phyloP scores from a whole-genome alignment of 805 yeast genomes.

The Spathaspora hagerdaliae region DNA sequence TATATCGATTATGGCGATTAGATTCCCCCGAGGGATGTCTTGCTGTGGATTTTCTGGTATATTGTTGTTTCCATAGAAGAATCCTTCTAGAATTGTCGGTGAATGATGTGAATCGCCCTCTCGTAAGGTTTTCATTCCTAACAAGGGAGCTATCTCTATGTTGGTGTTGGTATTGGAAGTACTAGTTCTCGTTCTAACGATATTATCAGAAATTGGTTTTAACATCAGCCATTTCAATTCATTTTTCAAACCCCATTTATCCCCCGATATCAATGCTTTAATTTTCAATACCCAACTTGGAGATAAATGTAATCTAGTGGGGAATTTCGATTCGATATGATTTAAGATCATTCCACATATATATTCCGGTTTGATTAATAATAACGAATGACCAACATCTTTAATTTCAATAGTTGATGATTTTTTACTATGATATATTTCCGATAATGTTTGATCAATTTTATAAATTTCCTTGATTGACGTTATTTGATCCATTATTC shows the following conservation, averaged over 20 bases:
- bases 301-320: slow-evolving; percentile 49
- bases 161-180: too few species aligned
- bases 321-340: slow-evolving; percentile 48
- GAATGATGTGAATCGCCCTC: slow-evolving; percentile 61
- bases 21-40: slow-evolving; percentile 24
- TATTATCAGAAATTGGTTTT: slow-evolving; percentile 45
- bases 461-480: slow-evolving; percentile 37
- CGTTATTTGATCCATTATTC: slow-evolving; percentile 54
- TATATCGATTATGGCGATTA: slow-evolving; percentile 63
- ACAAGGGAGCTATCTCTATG: slow-evolving; percentile 40
- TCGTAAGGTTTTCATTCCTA: slow-evolving; percentile 74
- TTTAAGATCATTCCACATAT: slow-evolving; percentile 58
- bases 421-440: slow-evolving; percentile 16
- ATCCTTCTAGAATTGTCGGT: slow-evolving; percentile 49
- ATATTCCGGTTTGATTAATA: slow-evolving; percentile 61
- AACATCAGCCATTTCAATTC: slow-evolving; percentile 66
- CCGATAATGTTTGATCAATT: slow-evolving; percentile 22
- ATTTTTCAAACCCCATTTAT: slow-evolving; percentile 78
- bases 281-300: slow-evolving; percentile 69
- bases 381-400: slow-evolving; percentile 61
- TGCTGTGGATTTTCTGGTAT: slow-evolving; percentile 8
- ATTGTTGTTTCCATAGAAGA: slow-evolving; percentile 21
- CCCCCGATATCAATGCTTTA: slow-evolving; percentile 59
- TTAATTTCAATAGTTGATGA: slow-evolving; percentile 35
- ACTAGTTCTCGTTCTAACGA: slow-evolving; percentile 28